A percentile compares a stretch with the other conserved stretches of the same genome.
phyloP scores from a whole-genome alignment of 805 yeast species.

The Lipomyces chichibuensis region DNA sequence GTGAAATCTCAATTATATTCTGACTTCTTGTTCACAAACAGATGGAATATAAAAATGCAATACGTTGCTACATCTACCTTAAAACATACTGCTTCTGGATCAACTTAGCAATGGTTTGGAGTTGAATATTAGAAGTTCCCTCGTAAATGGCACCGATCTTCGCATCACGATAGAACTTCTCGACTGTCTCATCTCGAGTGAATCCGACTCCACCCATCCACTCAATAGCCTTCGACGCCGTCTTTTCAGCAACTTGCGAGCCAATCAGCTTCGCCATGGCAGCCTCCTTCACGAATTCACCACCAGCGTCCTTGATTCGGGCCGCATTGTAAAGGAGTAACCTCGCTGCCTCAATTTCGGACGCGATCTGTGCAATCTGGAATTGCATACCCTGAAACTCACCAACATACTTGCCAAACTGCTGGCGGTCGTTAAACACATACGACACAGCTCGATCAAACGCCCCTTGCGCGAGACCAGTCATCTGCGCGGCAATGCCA shows the following conservation, averaged over 20 bases:
- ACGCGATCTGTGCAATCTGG: constrained; percentile 51
- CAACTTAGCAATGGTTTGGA: constrained; percentile 50
- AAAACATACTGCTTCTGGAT: constrained; percentile 42
- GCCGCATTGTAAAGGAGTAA: constrained; percentile 51
- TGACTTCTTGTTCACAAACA: no score
- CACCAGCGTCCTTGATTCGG: constrained; percentile 51
- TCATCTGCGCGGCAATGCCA: constrained; percentile 53
- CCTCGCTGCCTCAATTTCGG: constrained; percentile 51
- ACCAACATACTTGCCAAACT: constrained; percentile 50
- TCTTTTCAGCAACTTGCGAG: constrained; percentile 48
- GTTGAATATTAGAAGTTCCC: constrained; percentile 52
- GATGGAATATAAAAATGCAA: no score
- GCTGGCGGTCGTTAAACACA: constrained; percentile 48
- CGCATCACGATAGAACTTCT: constrained; percentile 51
- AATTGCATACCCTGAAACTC: constrained; percentile 54
- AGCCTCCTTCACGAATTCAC: constrained; percentile 48
- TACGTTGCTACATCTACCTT: neutral
- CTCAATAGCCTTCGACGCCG: constrained; percentile 50
- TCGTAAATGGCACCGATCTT: constrained; percentile 53
- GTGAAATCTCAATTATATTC: no score
- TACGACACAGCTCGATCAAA: constrained; percentile 48
- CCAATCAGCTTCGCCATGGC: constrained; percentile 53
- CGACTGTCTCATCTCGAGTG: constrained; percentile 49
- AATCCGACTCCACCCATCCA: constrained; percentile 56
- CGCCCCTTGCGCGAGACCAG: constrained; percentile 52